phyloP scores from a whole-genome alignment of 768 basidiomycete genomes.

The Rhodosporidiobolus odoratus region DNA sequence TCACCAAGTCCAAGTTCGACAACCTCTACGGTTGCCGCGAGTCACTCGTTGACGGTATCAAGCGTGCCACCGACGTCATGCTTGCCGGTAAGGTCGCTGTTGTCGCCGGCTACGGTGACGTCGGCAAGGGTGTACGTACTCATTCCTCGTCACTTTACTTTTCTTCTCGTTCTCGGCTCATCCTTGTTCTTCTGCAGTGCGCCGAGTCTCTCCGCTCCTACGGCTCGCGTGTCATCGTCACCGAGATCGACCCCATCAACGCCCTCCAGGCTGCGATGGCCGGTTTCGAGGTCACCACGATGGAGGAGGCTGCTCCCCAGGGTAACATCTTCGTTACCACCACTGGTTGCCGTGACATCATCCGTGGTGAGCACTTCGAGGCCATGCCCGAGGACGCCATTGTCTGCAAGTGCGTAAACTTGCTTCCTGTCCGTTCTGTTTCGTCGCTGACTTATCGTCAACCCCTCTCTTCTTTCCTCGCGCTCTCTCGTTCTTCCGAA shows the following conservation, averaged over 20 bases:
- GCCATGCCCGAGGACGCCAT: constrained; percentile 98
- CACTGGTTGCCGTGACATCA: constrained; percentile 98
- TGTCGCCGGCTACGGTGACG: constrained; percentile 97
- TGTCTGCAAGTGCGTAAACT: constrained; percentile 74
- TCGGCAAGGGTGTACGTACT: constrained; percentile 88
- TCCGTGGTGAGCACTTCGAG: constrained; percentile 80
- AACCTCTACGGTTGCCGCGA: constrained; percentile 99
- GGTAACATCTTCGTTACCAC: constrained; percentile 94
- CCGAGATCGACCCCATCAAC: constrained; percentile 99
- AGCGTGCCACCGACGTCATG: constrained; percentile 99
- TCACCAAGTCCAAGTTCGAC: constrained; percentile 97
- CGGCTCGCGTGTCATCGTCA: constrained; percentile 89
- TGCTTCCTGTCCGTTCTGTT: too few species aligned
- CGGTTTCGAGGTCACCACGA: constrained; percentile 95
- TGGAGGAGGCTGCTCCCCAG: constrained; percentile 91
- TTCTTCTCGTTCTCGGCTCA: not conserved
- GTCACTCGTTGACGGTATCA: constrained; percentile 98
- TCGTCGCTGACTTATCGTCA: constrained; percentile 54
- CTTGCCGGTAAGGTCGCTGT: constrained; percentile 98
- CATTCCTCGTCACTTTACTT: not conserved
- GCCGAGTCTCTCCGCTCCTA: constrained; percentile 96
- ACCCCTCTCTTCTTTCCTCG: not conserved
- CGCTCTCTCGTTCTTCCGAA: not conserved
- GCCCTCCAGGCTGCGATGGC: constrained; percentile 99
- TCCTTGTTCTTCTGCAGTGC: constrained; percentile 56